phyloP scores from a whole-genome alignment of 2,329 filamentous ascomycete species.

The Fusarium keratoplasticum region DNA sequence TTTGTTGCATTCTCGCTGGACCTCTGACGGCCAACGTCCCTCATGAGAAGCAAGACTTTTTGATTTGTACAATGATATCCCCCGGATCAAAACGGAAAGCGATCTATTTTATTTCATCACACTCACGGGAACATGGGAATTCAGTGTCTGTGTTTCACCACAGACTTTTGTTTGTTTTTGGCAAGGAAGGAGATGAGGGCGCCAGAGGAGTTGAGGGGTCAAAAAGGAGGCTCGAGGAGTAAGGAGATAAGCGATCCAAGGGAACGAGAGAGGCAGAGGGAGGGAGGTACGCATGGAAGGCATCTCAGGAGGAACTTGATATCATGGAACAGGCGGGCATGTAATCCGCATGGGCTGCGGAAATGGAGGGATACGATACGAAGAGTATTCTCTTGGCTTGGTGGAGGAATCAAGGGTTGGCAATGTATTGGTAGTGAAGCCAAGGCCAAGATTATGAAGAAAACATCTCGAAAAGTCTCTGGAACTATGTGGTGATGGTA shows the following conservation, averaged over 20 bases:
- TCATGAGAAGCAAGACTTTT: slow-evolving; percentile 12
- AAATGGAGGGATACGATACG: background rate
- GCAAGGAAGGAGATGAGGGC: slow-evolving; percentile 1
- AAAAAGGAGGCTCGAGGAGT: background rate
- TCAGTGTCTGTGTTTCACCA: slow-evolving; percentile 5
- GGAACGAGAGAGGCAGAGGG: background rate
- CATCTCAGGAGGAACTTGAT: slow-evolving; percentile 11
- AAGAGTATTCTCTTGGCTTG: background rate
- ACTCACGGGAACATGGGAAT: background rate
- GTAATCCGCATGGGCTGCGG: slow-evolving; percentile 6
- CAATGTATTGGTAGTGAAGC: background rate
- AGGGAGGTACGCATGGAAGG: background rate
- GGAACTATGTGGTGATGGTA: background rate
- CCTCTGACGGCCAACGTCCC: background rate
- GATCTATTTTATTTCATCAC: slow-evolving; percentile 23
- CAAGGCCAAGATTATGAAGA: slow-evolving; percentile 13
- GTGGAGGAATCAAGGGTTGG: background rate
- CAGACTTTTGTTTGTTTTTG: slow-evolving; percentile 11
- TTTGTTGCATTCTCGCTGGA: slow-evolving; percentile 9
- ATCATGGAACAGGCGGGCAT: slow-evolving; percentile 6
- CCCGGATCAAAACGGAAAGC: slow-evolving; percentile 33
- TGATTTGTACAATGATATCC: slow-evolving; percentile 41
- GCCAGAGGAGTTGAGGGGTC: slow-evolving; percentile 10
- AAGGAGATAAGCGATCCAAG: slow-evolving; percentile 22
- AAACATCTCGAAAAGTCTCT: background rate